Percentiles rank a stretch among this genome's conserved stretches.
Evolutionary conservation across 2,329 filamentous ascomycete species (phyloP).

Genomic region (Pseudogymnoascus sp.): DNA sequence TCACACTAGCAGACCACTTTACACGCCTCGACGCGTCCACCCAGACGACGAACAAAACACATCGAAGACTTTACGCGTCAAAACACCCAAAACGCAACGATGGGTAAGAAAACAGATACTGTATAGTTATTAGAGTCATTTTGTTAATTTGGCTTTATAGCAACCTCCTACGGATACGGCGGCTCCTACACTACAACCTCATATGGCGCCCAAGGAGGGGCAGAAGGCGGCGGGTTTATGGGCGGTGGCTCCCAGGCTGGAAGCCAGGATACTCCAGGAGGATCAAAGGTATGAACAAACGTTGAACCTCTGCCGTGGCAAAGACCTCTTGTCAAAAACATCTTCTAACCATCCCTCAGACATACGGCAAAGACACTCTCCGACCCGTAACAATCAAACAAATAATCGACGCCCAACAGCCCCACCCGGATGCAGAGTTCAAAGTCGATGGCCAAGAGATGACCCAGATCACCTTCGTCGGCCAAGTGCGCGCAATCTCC

Average conservation of each 20-base stretch:
- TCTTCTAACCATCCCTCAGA: constrained; percentile 4
- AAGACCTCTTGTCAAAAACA: constrained; percentile 9
- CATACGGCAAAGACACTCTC: constrained; percentile 72
- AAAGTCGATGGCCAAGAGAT: constrained; percentile 70
- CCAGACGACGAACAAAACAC: not conserved
- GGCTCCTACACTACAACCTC: constrained; percentile 25
- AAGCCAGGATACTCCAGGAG: constrained; percentile 41
- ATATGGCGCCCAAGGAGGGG: constrained; percentile 45
- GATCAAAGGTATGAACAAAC: constrained; percentile 34
- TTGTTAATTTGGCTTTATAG: constrained; percentile 13
- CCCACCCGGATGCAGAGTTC: constrained; percentile 68
- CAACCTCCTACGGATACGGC: constrained; percentile 25
- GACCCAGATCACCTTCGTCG: constrained; percentile 71
- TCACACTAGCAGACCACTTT: constrained; percentile 13
- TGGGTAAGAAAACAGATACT: constrained; percentile 15
- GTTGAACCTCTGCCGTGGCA: constrained; percentile 9
- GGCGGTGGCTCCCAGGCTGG: constrained; percentile 51
- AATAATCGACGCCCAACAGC: constrained; percentile 71
- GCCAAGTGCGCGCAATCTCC: constrained; percentile 80
- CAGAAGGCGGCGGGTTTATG: constrained; percentile 55
- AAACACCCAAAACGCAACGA: constrained; percentile 12
- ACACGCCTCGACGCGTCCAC: constrained; percentile 18
- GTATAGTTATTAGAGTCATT: not conserved
- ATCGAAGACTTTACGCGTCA: not conserved
- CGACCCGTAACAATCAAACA: constrained; percentile 95